Evolutionary conservation across 345 rosid genomes (phyloP).

Genomic region (Crucihimalaya himalaica): DNA sequence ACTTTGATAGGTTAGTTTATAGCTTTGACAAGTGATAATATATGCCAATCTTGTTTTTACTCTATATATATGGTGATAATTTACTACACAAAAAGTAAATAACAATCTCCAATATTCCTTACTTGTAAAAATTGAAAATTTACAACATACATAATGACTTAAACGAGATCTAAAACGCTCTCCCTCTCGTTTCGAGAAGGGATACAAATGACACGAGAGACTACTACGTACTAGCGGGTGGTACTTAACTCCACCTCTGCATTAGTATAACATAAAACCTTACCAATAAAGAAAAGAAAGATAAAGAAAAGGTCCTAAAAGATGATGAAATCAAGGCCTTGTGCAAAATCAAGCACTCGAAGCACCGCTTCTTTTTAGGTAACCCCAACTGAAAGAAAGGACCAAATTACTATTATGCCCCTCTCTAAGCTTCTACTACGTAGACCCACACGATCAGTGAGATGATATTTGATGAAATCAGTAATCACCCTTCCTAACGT

Average conservation of each 20-base stretch:
- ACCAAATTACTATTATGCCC: slow-evolving; percentile 29
- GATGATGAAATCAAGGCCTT: slow-evolving; percentile 34
- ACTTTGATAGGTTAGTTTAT: slow-evolving; percentile 7
- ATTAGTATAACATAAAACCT: slow-evolving; percentile 38
- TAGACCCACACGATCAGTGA: slow-evolving; percentile 8
- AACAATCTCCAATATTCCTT: slow-evolving; percentile 6
- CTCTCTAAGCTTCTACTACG: slow-evolving; percentile 5
- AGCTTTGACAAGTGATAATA: background rate
- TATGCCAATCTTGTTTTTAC: background rate
- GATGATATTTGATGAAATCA: background rate
- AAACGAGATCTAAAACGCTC: slow-evolving; percentile 25
- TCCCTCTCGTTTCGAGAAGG: slow-evolving; percentile 28
- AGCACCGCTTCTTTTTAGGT: slow-evolving; percentile 27
- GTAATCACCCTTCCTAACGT: slow-evolving; percentile 31
- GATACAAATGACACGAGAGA: slow-evolving; percentile 2
- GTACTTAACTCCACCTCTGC: slow-evolving; percentile 42
- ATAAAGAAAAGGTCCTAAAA: slow-evolving; percentile 12
- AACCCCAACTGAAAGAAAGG: slow-evolving; percentile 19
- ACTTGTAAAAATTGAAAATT: slow-evolving; percentile 5
- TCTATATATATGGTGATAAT: background rate
- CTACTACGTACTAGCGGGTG: slow-evolving; percentile 40
- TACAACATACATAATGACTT: slow-evolving; percentile 26
- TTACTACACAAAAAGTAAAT: background rate
- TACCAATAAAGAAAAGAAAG: slow-evolving; percentile 30
- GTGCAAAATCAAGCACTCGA: slow-evolving; percentile 39